Percentiles rank a stretch among this genome's conserved stretches.
Evolutionary conservation across 352 stramenopile genomes (phyloP).

Genomic region (Pythium phragmitis): DNA sequence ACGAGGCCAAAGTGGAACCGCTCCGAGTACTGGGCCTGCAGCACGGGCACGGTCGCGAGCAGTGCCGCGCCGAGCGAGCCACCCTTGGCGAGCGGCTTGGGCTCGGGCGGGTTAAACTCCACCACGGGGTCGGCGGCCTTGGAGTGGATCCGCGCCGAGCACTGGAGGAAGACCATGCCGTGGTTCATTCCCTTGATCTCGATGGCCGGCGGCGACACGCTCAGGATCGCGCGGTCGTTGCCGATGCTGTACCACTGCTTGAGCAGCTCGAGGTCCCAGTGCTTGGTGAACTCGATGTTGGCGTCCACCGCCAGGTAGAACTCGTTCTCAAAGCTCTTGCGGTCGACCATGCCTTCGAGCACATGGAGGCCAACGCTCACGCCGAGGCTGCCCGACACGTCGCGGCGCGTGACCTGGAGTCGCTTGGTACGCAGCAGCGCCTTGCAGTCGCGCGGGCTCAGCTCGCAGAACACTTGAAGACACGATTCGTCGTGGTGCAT

Average conservation of each 20-base stretch:
- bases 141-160: constrained; percentile 78
- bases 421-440: constrained; percentile 46
- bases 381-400: constrained; percentile 59
- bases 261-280: constrained; percentile 74
- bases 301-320: constrained; percentile 82
- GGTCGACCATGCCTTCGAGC: constrained; percentile 61
- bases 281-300: constrained; percentile 59
- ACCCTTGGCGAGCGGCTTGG: constrained; percentile 10
- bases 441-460: constrained; percentile 44
- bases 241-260: constrained; percentile 81
- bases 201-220: constrained; percentile 58
- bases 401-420: constrained; percentile 50
- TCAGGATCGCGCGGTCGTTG: constrained; percentile 82
- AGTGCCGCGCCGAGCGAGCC: constrained; percentile 1
- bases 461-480: constrained; percentile 57
- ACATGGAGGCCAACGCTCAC: constrained; percentile 51
- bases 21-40: constrained; percentile 83
- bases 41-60: constrained; percentile 40
- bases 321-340: constrained; percentile 32
- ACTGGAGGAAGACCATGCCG: constrained; percentile 60
- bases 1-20: constrained; percentile 77
- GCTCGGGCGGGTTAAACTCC: constrained; percentile 77
- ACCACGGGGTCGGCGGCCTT: constrained; percentile 61
- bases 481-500: constrained; percentile 60
- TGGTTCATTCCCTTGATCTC: constrained; percentile 39